Percentiles rank a stretch among this genome's conserved stretches.
phyloP scores from a whole-genome alignment of 352 stramenopile species.

The Phytophthora citrophthora region DNA sequence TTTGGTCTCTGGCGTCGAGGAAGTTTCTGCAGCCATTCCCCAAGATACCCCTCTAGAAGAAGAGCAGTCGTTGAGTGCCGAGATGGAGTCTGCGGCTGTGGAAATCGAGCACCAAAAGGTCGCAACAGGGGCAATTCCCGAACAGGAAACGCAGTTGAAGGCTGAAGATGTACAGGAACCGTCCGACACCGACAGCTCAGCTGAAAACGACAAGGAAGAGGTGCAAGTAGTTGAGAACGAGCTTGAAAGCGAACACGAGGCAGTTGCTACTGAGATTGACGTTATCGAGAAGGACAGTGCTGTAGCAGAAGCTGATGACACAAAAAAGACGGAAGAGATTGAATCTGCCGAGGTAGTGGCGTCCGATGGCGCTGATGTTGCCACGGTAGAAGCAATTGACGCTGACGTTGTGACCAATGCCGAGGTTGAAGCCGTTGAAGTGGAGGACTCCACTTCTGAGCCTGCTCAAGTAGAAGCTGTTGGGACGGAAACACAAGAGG shows the following conservation, averaged over 20 bases:
- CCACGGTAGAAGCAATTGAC: neutral
- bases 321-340: neutral
- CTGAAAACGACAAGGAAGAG: neutral
- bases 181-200: constrained; percentile 20
- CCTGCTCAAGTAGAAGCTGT: constrained; percentile 3
- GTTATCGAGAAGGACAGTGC: neutral
- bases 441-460: neutral
- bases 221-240: neutral
- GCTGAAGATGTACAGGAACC: neutral
- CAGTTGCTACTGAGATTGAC: neutral
- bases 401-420: neutral
- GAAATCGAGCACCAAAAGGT: constrained; percentile 13
- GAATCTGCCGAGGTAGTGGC: neutral
- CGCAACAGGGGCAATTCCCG: neutral
- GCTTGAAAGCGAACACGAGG: neutral
- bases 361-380: neutral
- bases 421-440: neutral
- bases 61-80: neutral
- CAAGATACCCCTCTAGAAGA: constrained; percentile 15
- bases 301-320: neutral
- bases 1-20: neutral
- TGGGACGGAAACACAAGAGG: neutral
- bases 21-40: constrained; percentile 37
- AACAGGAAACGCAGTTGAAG: constrained; percentile 8
- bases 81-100: constrained; percentile 5